Conservation (phyloP, 2,329 filamentous ascomycete species). For the Clarireedia monteithiana region DNA sequence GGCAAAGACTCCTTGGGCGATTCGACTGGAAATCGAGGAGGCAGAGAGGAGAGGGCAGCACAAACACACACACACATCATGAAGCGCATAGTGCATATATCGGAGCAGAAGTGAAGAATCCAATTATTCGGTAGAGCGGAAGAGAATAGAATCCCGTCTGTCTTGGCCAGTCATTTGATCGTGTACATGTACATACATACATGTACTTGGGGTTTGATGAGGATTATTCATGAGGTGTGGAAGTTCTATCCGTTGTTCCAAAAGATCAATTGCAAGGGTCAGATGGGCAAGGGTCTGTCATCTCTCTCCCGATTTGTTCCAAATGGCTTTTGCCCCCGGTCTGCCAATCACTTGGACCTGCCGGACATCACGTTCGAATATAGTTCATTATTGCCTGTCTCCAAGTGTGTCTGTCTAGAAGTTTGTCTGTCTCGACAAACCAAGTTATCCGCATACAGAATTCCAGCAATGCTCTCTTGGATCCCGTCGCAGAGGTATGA, state of each 20-base stretch:
- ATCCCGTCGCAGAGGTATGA: neutral
- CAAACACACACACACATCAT: neutral
- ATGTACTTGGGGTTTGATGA: neutral
- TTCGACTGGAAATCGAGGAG: neutral
- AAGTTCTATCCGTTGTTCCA: constrained; percentile 1
- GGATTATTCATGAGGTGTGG: neutral
- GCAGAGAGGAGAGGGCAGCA: neutral
- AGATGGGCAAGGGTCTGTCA: neutral
- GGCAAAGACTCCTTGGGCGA: constrained; percentile 1
- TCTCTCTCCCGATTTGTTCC: constrained; percentile 5
- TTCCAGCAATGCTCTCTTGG: neutral
- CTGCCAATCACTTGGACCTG: constrained; percentile 3
- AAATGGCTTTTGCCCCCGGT: neutral
- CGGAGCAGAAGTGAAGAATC: too few species aligned
- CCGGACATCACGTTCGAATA: neutral
- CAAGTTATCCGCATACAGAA: neutral
- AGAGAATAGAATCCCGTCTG: too few species aligned
- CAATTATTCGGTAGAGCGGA: too few species aligned
- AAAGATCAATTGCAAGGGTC: neutral
- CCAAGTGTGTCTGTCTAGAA: neutral
- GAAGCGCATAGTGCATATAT: too few species aligned
- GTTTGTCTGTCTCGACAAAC: neutral
- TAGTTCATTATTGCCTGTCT: neutral
- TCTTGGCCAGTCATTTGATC: neutral
- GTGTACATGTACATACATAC: neutral